A percentile compares a stretch with the other conserved stretches of the same genome.
These are phyloP conservation scores for Rhodotorula sp. DNA, from an alignment of 1,284 basidiomycete species.

Conservation along the genomic window DNA sequence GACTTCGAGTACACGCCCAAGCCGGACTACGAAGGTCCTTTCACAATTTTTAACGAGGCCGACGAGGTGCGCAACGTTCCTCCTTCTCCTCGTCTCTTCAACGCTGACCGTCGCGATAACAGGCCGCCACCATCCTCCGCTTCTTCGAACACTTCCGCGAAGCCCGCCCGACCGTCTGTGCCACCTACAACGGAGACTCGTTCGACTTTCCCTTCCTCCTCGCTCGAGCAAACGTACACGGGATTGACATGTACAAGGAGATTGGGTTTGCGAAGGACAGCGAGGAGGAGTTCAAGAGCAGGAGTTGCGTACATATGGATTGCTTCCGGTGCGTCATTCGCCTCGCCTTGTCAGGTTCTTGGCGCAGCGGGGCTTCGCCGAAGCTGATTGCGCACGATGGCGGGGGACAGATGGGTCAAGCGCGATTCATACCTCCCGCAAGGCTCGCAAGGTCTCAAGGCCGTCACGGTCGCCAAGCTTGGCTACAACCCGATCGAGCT, in stretches of 20 bases:
- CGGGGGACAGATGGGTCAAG: slow-evolving; percentile 74
- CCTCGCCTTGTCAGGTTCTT: not conserved
- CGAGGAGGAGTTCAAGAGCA: slow-evolving; percentile 94
- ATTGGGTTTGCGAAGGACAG: slow-evolving; percentile 87
- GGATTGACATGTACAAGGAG: slow-evolving; percentile 94
- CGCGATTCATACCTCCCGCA: slow-evolving; percentile 99
- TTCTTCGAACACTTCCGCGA: slow-evolving; percentile 95
- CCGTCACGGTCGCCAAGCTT: slow-evolving; percentile 93
- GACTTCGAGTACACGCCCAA: slow-evolving; percentile 99
- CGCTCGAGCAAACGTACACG: slow-evolving; percentile 78
- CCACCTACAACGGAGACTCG: slow-evolving; percentile 98
- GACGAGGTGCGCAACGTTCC: slow-evolving; percentile 64
- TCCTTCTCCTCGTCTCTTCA: too few species aligned
- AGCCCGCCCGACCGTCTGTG: slow-evolving; percentile 92
- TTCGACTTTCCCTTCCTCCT: slow-evolving; percentile 99
- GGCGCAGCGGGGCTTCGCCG: too few species aligned
- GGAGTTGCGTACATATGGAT: slow-evolving; percentile 96
- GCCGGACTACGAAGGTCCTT: slow-evolving; percentile 96
- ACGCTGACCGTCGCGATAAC: not conserved
- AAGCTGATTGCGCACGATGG: too few species aligned
- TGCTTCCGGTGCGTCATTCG: slow-evolving; percentile 68
- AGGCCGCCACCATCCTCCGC: slow-evolving; percentile 58
- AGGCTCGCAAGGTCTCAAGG: slow-evolving; percentile 97
- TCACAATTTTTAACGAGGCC: slow-evolving; percentile 91
- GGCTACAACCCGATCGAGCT: slow-evolving; percentile 97